Percentiles rank a stretch among this genome's conserved stretches.
Evolutionary conservation across 2,329 filamentous ascomycete species (phyloP).

Genomic region (Colletotrichum sp.): DNA sequence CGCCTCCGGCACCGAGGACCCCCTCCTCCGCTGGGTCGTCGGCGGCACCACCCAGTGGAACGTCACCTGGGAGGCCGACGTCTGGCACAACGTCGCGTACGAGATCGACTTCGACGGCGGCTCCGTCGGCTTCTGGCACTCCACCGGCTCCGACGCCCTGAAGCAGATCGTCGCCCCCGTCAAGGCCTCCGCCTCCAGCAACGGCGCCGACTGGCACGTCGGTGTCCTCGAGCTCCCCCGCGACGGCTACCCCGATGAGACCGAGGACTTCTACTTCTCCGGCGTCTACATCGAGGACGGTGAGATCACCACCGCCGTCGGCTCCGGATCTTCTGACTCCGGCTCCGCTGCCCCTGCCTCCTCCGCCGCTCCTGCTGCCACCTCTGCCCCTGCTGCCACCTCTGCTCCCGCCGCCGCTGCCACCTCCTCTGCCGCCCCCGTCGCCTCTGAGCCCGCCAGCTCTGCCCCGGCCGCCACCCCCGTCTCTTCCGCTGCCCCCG

Average conservation of each 20-base stretch:
- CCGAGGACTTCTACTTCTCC: constrained; percentile 75
- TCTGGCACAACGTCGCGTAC: constrained; percentile 80
- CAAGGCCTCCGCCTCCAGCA: constrained; percentile 63
- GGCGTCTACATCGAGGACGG: constrained; percentile 71
- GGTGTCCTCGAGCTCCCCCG: constrained; percentile 71
- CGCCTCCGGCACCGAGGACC: constrained; percentile 46
- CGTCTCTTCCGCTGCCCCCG: background rate
- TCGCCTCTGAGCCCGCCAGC: background rate
- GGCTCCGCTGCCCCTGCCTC: background rate
- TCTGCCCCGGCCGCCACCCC: constrained; percentile 13
- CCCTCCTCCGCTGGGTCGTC: constrained; percentile 69
- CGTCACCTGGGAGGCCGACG: constrained; percentile 62
- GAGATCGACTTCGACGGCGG: constrained; percentile 70
- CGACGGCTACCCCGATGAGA: constrained; percentile 54
- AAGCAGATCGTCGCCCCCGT: constrained; percentile 65
- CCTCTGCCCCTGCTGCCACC: background rate
- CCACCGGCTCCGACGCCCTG: constrained; percentile 63
- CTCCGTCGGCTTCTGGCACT: constrained; percentile 74
- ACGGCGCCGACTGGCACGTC: constrained; percentile 76
- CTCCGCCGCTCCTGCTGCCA: background rate
- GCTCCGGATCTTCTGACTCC: constrained; percentile 4
- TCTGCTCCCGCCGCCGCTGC: constrained; percentile 4
- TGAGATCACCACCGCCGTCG: constrained; percentile 32
- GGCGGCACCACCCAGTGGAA: constrained; percentile 67
- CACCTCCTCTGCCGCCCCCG: background rate